Evolutionary conservation across 352 stramenopile genomes (phyloP), one percentile per base, ranked within the genome.

Genomic region (Vaucheria bursata): DNA sequence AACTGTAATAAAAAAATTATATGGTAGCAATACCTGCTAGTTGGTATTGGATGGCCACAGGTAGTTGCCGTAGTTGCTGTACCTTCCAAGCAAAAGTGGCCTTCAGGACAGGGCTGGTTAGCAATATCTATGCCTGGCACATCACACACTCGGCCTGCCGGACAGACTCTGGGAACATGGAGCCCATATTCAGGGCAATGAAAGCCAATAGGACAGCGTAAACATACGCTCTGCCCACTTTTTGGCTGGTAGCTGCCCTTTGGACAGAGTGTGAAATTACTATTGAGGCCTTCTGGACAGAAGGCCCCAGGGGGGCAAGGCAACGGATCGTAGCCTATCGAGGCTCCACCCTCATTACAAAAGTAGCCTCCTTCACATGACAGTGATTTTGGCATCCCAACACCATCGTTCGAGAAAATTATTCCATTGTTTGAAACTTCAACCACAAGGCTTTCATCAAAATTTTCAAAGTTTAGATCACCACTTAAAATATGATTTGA

Each of bases 11-110:
- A 7, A 2, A 2, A 7, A 2, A 8, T 31, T 7, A 8, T 2
- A 68, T 59, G 12, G 25, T 25, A 18, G 2, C 31, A 31, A 37
- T 7, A 68, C 53, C 53, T 68, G 53, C 53, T 68, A 34, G 31
- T 68, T 7, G 53, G 59, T 34, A 74, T 36, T 25, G 84, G 78
- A 72, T 88, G 75, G 53, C 87, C 86, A 74, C 93, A 98, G 5
- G 90, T 94, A 6, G 90, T 92, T n/a, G 88, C 89, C 6, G 92
- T 91, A 0, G 94, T 98, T 3, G 92, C 93, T 4, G 94, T 98
- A 25, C 94, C 94, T 82, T 95, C 91, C 8, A 97, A 87, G 74
- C 95, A 98, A 85, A 94, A 97, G 79, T 97, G 94, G 0, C 94
- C 93, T 74, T 91, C 87, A 25, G 95, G 95, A 84, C 95, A 98